A percentile compares a stretch with the other conserved stretches of the same genome.
These are phyloP conservation scores for Porosira glacialis DNA, from an alignment of 352 stramenopile genomes.

Conservation along the genomic window DNA sequence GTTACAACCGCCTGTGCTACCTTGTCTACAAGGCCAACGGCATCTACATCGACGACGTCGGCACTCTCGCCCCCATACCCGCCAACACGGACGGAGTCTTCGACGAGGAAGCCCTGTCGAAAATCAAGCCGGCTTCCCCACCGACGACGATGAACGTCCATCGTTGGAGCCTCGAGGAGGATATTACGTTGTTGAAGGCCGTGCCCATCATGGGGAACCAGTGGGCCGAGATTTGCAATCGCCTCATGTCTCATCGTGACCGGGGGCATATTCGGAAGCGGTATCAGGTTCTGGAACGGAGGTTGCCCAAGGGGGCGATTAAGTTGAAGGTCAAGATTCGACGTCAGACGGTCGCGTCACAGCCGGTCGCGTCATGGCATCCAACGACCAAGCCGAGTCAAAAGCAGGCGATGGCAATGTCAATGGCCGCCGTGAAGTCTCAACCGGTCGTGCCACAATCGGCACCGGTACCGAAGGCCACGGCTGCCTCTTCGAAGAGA, in stretches of 20 bases:
- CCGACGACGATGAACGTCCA: slow-evolving; percentile 78
- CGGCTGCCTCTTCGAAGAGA: too few species aligned
- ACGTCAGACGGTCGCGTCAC: too few species aligned
- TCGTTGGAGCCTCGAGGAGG: slow-evolving; percentile 78
- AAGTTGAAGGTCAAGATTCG: slow-evolving; percentile 36
- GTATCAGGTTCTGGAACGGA: slow-evolving; percentile 76
- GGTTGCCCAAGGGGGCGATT: slow-evolving; percentile 55
- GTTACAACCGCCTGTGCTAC: slow-evolving; percentile 76
- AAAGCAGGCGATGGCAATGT: too few species aligned
- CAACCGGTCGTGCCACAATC: too few species aligned
- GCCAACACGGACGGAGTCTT: slow-evolving; percentile 44
- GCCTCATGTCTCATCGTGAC: slow-evolving; percentile 74
- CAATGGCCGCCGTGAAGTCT: too few species aligned
- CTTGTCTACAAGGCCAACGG: slow-evolving; percentile 75
- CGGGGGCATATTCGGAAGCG: slow-evolving; percentile 74
- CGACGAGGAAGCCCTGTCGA: too few species aligned
- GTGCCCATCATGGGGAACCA: slow-evolving; percentile 73
- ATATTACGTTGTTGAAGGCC: slow-evolving; percentile 71
- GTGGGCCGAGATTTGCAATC: slow-evolving; percentile 71
- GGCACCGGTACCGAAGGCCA: too few species aligned
- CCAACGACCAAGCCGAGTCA: too few species aligned
- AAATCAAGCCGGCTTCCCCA: slow-evolving; percentile 51
- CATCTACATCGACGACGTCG: slow-evolving; percentile 67
- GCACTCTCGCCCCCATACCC: slow-evolving; percentile 58
- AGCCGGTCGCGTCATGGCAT: too few species aligned